Evolutionary conservation across 1,139 yeast species (phyloP).

Genomic region (Candida neerlandica): DNA sequence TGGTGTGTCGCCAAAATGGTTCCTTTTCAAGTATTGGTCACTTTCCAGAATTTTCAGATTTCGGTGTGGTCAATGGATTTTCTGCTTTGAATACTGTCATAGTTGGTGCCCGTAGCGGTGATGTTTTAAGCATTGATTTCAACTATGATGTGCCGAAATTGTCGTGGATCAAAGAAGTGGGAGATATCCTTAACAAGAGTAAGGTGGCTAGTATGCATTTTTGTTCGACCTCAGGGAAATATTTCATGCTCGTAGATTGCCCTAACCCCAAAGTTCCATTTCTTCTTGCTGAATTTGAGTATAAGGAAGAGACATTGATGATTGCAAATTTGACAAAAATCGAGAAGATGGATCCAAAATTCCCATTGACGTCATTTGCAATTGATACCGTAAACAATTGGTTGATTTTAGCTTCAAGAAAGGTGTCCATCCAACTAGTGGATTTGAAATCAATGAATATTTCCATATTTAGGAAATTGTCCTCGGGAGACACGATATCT

Average conservation of each 20-base stretch:
- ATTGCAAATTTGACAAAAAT: conserved; percentile 18
- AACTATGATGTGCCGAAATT: conserved; percentile 19
- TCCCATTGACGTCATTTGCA: conserved; percentile 60
- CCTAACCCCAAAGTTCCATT: conserved; percentile 68
- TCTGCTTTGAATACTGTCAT: conserved; percentile 39
- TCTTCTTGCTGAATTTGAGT: conserved; percentile 42
- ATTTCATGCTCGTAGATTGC: conserved; percentile 56
- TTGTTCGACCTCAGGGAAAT: conserved; percentile 20
- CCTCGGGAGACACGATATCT: conserved; percentile 78
- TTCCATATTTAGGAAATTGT: conserved; percentile 52
- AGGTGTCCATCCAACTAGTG: conserved; percentile 65
- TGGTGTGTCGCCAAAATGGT: conserved; percentile 32
- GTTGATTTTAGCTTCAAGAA: conserved; percentile 71
- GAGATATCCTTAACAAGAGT: conserved; percentile 21
- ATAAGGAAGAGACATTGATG: conserved; percentile 3
- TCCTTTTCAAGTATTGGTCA: conserved; percentile 36
- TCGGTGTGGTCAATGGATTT: conserved; percentile 55
- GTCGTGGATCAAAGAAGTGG: conserved; percentile 26
- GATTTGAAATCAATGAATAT: conserved; percentile 29
- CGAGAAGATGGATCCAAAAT: conserved; percentile 46
- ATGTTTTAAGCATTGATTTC: conserved; percentile 49
- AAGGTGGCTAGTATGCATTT: conserved; percentile 59
- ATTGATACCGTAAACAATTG: conserved; percentile 40
- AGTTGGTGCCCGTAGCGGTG: conserved; percentile 58
- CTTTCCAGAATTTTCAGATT: conserved; percentile 37